Evolutionary conservation across 768 basidiomycete genomes (phyloP), one percentile per base, ranked within the genome.

Genomic region (Peribolospora baueri): DNA sequence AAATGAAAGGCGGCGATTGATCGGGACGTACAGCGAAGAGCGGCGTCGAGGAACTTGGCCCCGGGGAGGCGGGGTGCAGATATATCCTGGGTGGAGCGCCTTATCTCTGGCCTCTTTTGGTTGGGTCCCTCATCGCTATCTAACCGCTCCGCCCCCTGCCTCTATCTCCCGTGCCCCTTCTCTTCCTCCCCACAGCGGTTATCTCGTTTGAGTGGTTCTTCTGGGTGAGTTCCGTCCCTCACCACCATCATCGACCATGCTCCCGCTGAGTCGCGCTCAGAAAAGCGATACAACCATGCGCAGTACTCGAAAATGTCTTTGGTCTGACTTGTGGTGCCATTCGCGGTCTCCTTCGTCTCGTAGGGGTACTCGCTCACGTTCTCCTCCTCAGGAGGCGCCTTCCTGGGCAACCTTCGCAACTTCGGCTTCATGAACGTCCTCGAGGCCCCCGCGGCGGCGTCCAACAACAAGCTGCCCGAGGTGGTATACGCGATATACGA

Each of bases 331-430:
- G 13, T 56, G 10, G 13, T 39, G 11, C 2, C 36, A n/a, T 10
- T 47, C 25, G 25, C 25, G 25, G 25, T 25, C 38, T 40, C 5
- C 38, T 14, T 7, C 49, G 37, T 42, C 54, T 41, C 47, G n/a
- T 51, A 56, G 58, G 90, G 88, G 66, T 90, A 87, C 69, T 81
- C 86, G 2, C 72, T 90, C 41, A 81, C 84, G 1, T 90, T 90
- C 68, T 84, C 83, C 3, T 72, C 78, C 10, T 76, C 53, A 80
- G 81, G 65, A 76, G 81, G 41, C 80, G 70, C 69, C 41, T 95
- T 74, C 67, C 88, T 98, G 58, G 91, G 91, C 51, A 79, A 91
- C 66, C 75, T 93, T 42, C 72, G 71, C 49, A 77, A 83, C 68
- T 81, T 88, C 61, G 83, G 81, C 25, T 70, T 90, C 47, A 72